Conservation (phyloP, 2,329 filamentous ascomycete species). For the Septoria petroselini region DNA sequence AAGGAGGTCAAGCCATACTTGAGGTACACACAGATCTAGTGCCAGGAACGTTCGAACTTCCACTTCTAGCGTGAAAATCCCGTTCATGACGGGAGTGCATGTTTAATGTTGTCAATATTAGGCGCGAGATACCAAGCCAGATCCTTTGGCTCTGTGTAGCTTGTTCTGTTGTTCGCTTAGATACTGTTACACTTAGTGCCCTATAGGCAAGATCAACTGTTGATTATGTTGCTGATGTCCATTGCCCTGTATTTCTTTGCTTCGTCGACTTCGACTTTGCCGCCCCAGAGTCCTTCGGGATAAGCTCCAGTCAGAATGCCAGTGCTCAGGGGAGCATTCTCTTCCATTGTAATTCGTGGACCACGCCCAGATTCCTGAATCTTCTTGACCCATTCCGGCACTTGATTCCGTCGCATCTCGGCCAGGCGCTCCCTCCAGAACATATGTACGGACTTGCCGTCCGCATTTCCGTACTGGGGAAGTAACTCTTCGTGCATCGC, state of each 20-base stretch:
- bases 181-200: not conserved
- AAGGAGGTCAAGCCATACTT: slow-evolving; percentile 65
- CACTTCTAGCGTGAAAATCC: no score
- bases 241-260: slow-evolving; percentile 7
- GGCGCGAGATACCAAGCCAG: no score
- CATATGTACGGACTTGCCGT: slow-evolving; percentile 1
- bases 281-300: slow-evolving; percentile 8
- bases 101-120: no score
- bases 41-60: no score
- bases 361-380: slow-evolving; percentile 18
- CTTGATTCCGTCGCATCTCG: slow-evolving; percentile 6
- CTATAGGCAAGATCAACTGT: not conserved
- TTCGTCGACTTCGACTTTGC: slow-evolving; percentile 6
- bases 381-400: slow-evolving; percentile 18
- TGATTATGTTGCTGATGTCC: slow-evolving; percentile 7
- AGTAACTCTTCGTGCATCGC: slow-evolving; percentile 22
- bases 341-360: slow-evolving; percentile 20
- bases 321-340: slow-evolving; percentile 14
- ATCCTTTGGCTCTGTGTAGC: no score
- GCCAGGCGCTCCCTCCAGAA: slow-evolving; percentile 14
- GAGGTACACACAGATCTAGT: slow-evolving; percentile 59
- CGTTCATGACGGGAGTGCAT: no score
- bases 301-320: not conserved
- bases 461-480: slow-evolving; percentile 9
- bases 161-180: not conserved